phyloP scores from a whole-genome alignment of 768 basidiomycete species.

The Panaeolus cyanescens region DNA sequence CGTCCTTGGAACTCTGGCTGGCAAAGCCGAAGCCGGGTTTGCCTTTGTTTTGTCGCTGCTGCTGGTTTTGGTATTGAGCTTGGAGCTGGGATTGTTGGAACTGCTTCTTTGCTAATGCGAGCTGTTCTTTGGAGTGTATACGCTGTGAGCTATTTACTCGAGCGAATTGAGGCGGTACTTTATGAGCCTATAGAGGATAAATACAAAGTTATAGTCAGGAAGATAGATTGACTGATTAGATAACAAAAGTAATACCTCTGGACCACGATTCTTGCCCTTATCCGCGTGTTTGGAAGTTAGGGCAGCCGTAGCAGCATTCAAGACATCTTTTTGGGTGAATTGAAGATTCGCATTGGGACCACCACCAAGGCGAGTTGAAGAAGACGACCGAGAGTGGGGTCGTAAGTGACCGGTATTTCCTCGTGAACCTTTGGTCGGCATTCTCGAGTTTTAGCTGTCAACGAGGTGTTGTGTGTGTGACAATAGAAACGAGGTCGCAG shows the following conservation, averaged over 20 bases:
- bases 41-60: background rate
- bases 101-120: conserved; percentile 3
- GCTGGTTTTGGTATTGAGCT: background rate
- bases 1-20: background rate
- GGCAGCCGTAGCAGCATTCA: background rate
- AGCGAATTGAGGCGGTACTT: background rate
- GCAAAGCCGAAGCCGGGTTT: conserved; percentile 1
- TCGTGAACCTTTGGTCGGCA: conserved; percentile 2
- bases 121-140: conserved; percentile 3
- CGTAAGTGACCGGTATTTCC: background rate
- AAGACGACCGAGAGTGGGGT: conserved; percentile 4
- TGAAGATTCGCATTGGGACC: conserved; percentile 3
- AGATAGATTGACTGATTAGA: background rate
- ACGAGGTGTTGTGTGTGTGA: background rate
- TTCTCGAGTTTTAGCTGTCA: background rate
- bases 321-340: conserved; percentile 3
- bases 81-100: background rate
- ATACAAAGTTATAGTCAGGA: background rate
- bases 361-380: conserved; percentile 1
- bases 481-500: background rate
- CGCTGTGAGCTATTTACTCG: conserved; percentile 3
- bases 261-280: background rate
- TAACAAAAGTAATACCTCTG: background rate
- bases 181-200: background rate
- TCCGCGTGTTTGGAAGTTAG: background rate